Conservation (phyloP, 2,329 filamentous ascomycete species). For the Microsporum canis region DNA sequence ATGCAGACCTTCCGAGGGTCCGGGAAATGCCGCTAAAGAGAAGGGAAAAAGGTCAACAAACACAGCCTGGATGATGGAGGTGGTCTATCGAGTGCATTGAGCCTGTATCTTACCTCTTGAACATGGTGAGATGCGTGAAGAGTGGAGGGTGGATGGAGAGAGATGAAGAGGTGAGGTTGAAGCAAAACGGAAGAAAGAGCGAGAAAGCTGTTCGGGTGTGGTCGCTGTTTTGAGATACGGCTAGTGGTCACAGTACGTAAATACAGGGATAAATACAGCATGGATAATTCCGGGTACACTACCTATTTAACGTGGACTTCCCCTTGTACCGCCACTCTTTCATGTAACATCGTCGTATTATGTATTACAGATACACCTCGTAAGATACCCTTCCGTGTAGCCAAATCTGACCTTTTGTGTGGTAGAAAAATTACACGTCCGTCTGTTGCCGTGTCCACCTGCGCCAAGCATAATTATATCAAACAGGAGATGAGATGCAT, state of each 20-base stretch:
- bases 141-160: conserved; percentile 29
- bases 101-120: conserved; percentile 45
- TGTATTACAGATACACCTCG: neutral
- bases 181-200: conserved; percentile 18
- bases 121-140: conserved; percentile 43
- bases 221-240: conserved; percentile 8
- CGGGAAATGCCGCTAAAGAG: conserved; percentile 51
- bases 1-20: conserved; percentile 50
- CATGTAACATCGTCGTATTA: neutral
- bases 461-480: neutral
- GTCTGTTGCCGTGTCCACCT: conserved; percentile 4
- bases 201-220: conserved; percentile 19
- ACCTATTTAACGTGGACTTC: neutral
- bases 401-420: conserved; percentile 1
- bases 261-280: conserved; percentile 5
- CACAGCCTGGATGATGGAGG: conserved; percentile 4
- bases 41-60: conserved; percentile 14
- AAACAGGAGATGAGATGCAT: neutral
- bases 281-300: neutral
- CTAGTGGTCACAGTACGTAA: conserved; percentile 9
- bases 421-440: conserved; percentile 8
- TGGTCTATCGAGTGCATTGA: conserved; percentile 13
- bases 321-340: neutral
- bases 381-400: neutral
- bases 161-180: conserved; percentile 23